Evolutionary conservation across 148 eudicot species (phyloP), one percentile per base, ranked within the genome.

Genomic region (Beta vulgaris): DNA sequence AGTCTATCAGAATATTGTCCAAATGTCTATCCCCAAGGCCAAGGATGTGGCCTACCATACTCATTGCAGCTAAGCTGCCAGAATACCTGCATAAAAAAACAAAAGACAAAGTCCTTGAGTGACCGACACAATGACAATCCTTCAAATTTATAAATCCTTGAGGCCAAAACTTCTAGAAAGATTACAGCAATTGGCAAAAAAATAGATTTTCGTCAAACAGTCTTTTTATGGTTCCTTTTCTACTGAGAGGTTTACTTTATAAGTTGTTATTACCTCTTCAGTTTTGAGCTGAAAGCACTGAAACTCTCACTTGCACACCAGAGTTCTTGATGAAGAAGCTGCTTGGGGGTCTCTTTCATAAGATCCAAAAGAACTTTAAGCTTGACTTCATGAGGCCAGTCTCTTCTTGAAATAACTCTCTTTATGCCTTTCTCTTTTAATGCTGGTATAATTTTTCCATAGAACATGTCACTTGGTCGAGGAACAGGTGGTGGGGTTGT

Each of bases 261-360:
- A 68, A 35, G 34, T 48, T 54, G 60, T 75, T 76, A 72, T 61
- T 82, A 95, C 99, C 99, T 92, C 80, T 87, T 95, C 78, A 88
- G 74, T 85, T 92, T 95, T 74, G 90, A 84, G 84, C 90, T 91
- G 85, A 95, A 95, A 81, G 99, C 91, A 77, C 83, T 92, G 76
- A 95, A 95, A 78, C 91, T 91, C 80, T 95, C 98, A 88, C 99
- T 90, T 75, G 94, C 92, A 85, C 99, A 95, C 99, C 99, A 95
- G 62, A 95, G 92, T 82, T 95, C 99, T 84, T 92, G 99, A 89
- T 91, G 89, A 78, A 95, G 98, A 86, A 95, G 96, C 77, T 95
- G 88, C 76, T 83, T 87, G 42, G 99, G 99, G 59, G 97, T 82
- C 85, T 95, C 98, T 64, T 89, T 86, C 91, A 88, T 95, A 69